Base-by-base conservation (phyloP, 2,329 filamentous ascomycete genomes). In the Coniochaeta prunicola region DNA sequence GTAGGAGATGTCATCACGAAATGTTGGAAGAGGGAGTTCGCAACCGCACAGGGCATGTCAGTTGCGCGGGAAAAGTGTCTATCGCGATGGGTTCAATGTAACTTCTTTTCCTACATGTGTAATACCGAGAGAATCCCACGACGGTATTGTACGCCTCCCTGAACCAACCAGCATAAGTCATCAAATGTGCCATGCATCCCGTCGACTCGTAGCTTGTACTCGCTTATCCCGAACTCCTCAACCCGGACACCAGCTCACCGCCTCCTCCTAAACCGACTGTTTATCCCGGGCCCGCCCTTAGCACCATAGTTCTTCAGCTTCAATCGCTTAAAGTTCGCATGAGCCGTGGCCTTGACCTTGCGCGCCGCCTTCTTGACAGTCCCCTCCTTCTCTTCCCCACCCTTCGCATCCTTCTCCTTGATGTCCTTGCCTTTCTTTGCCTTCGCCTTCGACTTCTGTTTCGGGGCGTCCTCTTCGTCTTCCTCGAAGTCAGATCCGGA, bases 251-350 rank as follows among this genome's bases (percentile, higher is more conserved):
- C 45, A 24, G 17, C 33, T 70, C 64, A 75, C 38, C 73, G 64
- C 66, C 78, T 77, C 61, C 84, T 75, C 59, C 83, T 77, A 68
- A 87, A 88, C 57, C 77, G 77, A 69, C 82, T 85, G 59, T 80
- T 80, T 66, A 78, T 75, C 1, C 77, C 81, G 21, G 81, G 76
- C 4, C 83, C 83, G 1, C 84, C 85, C 70, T 87, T 88, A n/a
- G 81, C 73, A 3, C 84, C 85, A 3, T 77, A 73, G 64, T 86
- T 87, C 64, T 76, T 77, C 67, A 89, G 72, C 75, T 89, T 88
- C 60, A 89, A 69, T 58, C 83, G 74, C 69, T 84, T 84, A 71
- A 88, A 89, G 73, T 89, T 89, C 61, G 84, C 79, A 65, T 87
- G 81, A 15, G 85, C 85, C 64, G 84, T 70, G 62, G 83, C 83